Evolutionary conservation across 1,284 basidiomycete species (phyloP).

Genomic region (Takashimella tepidaria): DNA sequence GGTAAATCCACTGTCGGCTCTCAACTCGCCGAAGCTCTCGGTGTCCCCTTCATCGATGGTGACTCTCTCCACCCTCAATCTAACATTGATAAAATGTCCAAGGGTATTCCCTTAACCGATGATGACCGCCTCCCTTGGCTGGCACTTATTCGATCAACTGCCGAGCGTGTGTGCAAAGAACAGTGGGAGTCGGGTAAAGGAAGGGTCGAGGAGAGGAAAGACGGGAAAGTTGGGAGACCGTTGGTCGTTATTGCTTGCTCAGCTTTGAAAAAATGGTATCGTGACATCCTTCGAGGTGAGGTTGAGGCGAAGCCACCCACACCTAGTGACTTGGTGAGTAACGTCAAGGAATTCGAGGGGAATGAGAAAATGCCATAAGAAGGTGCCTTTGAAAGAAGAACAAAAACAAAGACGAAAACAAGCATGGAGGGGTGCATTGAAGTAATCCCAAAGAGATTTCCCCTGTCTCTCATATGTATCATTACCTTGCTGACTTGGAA

Average conservation of each 20-base stretch:
- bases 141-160: conserved; percentile 59
- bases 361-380: too few relatives aligned
- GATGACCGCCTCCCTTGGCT: conserved; percentile 85
- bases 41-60: conserved; percentile 77
- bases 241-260: conserved; percentile 80
- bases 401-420: too few relatives aligned
- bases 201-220: conserved; percentile 14
- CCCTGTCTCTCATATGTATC: too few relatives aligned
- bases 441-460: too few relatives aligned
- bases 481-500: too few relatives aligned
- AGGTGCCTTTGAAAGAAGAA: too few relatives aligned
- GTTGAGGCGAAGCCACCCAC: conserved; percentile 25
- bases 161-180: conserved; percentile 51
- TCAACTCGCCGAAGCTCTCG: conserved; percentile 59
- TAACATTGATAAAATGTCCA: conserved; percentile 85
- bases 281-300: conserved; percentile 69
- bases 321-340: neutral
- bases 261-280: conserved; percentile 74
- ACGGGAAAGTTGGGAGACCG: conserved; percentile 37
- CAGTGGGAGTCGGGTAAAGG: conserved; percentile 41
- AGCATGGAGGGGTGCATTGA: too few relatives aligned
- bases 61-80: conserved; percentile 77
- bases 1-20: conserved; percentile 84
- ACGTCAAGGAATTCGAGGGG: neutral
- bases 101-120: conserved; percentile 72